Percentiles rank a stretch among this genome's conserved stretches.
phyloP scores from a whole-genome alignment of 176 grass and related monocot genomes.

The Aegilops tauschii region DNA sequence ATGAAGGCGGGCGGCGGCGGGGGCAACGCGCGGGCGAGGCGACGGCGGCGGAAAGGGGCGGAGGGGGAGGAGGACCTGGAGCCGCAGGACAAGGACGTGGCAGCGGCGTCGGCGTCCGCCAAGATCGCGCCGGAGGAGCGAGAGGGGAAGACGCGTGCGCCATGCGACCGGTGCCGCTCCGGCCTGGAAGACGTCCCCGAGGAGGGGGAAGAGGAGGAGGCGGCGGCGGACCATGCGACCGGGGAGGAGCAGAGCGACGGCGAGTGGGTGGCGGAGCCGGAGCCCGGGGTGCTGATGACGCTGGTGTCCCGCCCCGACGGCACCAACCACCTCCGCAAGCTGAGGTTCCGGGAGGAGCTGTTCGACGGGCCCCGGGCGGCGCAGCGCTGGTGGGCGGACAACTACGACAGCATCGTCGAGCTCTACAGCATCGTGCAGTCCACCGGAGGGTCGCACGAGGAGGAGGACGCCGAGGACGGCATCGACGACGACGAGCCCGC shows the following conservation, averaged over 20 bases:
- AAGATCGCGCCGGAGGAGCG: conserved; percentile 46
- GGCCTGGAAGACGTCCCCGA: not conserved
- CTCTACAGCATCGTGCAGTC: conserved; percentile 66
- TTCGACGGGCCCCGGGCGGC: conserved; percentile 57
- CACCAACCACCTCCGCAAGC: conserved; percentile 63
- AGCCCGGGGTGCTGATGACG: conserved; percentile 71
- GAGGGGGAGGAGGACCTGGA: conserved; percentile 18
- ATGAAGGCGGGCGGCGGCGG: conserved; percentile 26
- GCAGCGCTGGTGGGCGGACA: conserved; percentile 61
- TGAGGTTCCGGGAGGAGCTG: conserved; percentile 61
- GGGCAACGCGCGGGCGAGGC: not conserved
- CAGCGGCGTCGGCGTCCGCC: conserved; percentile 29
- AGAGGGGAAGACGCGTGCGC: not conserved
- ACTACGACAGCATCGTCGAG: conserved; percentile 60
- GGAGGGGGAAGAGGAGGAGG: not conserved
- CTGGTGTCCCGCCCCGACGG: conserved; percentile 62
- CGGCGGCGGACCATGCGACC: not conserved
- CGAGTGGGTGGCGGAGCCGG: conserved; percentile 73
- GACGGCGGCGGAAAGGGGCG: not conserved
- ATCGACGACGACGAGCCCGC: conserved; percentile 24
- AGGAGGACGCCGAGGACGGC: not conserved
- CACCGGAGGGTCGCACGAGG: not conserved
- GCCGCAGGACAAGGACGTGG: conserved; percentile 8
- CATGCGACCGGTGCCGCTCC: conserved; percentile 38
- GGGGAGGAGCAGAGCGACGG: conserved; percentile 30